Conservation (phyloP, 2,329 filamentous ascomycete species). For the Lachnum nothofagi region DNA sequence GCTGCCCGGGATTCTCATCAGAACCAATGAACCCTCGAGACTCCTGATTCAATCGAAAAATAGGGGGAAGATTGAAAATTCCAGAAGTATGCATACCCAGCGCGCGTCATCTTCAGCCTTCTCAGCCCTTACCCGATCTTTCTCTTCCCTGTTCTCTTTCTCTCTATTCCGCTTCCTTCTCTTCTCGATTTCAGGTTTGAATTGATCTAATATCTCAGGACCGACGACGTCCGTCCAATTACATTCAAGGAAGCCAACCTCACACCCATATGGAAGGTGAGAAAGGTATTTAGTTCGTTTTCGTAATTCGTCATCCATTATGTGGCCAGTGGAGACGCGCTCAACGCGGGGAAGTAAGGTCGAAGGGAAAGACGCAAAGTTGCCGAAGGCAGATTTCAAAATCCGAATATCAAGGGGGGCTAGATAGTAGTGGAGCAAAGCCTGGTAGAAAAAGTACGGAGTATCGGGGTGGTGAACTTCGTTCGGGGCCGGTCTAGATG, state of each 20-base stretch:
- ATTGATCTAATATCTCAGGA: constrained; percentile 55
- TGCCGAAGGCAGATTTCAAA: constrained; percentile 64
- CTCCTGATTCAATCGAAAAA: too few relatives aligned
- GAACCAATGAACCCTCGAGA: too few relatives aligned
- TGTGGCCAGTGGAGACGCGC: constrained; percentile 64
- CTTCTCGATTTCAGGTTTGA: constrained; percentile 57
- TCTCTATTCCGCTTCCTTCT: constrained; percentile 60
- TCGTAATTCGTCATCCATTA: constrained; percentile 65
- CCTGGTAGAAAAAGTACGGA: constrained; percentile 67
- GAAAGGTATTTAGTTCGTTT: constrained; percentile 66
- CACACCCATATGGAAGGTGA: constrained; percentile 66
- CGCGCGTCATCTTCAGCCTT: constrained; percentile 62
- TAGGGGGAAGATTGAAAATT: too few relatives aligned
- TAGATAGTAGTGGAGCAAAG: constrained; percentile 65
- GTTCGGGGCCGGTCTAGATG: constrained; percentile 8
- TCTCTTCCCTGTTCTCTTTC: constrained; percentile 65
- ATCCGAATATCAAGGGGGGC: constrained; percentile 70
- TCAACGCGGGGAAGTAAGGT: constrained; percentile 67
- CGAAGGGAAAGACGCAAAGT: constrained; percentile 62
- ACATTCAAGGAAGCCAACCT: constrained; percentile 68
- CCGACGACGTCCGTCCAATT: constrained; percentile 69
- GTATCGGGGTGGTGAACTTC: constrained; percentile 31
- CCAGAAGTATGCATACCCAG: too few relatives aligned
- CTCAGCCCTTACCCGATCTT: constrained; percentile 63
- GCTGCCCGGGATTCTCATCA: too few relatives aligned